Evolutionary conservation across 2,329 filamentous ascomycete species (phyloP), one percentile per base, ranked within the genome.

Genomic region (Epichloe typhina): DNA sequence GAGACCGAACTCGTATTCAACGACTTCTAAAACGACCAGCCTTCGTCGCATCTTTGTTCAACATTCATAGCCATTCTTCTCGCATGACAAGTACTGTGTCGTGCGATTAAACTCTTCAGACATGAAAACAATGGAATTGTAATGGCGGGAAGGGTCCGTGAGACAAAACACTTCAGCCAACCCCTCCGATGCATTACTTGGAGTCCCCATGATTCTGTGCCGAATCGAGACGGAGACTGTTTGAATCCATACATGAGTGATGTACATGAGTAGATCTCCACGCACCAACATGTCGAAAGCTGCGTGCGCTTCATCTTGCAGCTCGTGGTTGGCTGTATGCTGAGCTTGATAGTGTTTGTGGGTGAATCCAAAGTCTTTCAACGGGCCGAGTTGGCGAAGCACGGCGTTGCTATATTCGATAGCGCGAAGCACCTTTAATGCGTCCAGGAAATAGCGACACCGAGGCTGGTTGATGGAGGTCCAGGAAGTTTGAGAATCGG

Each of bases 41-140:
- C 7, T 8, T 9, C 2, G 26, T 9, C 26, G 26, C 26, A 31
- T 31, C 26, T 31, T 31, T 31, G 26, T 31, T 31, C 26, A 3
- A 31, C 26, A 8, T 31, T 8, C 2, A 31, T 31, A 31, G 26
- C 26, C 7, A 26, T 31, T 31, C 7, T 31, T 31, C 26, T 31
- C 26, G 7, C 26, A 31, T 31, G 7, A 31, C 26, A 31, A 31
- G 44, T 53, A 88, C 59, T 88, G 83, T 1, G 83, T 88, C 3
- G 82, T 85, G 37, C 77, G 73, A 56, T 86, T 77, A 57, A 87
- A 88, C 64, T 86, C 83, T 71, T 87, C 82, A 0, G 83, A 87
- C 15, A 83, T 82, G 65, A 88, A 87, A 2, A 88, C 78, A 53
- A 88, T 85, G 1, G 84, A 84, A 60, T 88, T 87, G 55, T 87